Percentiles rank a stretch among this genome's conserved stretches.
phyloP scores from a whole-genome alignment of 768 basidiomycete genomes.

The Dictyophora rubrovolvata region DNA sequence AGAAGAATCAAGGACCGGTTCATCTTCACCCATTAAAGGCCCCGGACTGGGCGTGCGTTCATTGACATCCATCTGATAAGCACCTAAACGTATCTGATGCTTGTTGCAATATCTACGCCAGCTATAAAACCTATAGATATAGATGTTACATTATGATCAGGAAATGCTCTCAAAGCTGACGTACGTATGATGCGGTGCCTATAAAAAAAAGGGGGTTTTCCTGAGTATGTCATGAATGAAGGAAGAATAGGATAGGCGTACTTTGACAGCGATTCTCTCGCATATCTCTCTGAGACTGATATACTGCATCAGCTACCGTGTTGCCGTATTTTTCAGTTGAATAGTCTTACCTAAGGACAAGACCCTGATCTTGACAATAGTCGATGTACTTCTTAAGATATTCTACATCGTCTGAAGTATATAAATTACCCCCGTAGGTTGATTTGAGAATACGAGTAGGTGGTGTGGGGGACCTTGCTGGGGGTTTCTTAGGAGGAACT shows the following conservation, averaged over 20 bases:
- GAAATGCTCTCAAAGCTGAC: constrained; percentile 14
- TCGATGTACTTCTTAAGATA: constrained; percentile 86
- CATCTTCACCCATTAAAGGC: constrained; percentile 3
- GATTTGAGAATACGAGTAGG: constrained; percentile 79
- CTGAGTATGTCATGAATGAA: not conserved
- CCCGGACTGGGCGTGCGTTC: constrained; percentile 10
- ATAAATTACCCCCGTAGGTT: constrained; percentile 81
- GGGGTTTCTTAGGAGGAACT: constrained; percentile 37
- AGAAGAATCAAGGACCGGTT: constrained; percentile 5
- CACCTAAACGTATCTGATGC: constrained; percentile 82
- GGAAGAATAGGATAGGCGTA: constrained; percentile 18
- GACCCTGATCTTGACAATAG: constrained; percentile 80
- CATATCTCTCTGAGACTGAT: constrained; percentile 71
- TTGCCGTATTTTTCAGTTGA: not conserved
- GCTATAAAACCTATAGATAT: constrained; percentile 59
- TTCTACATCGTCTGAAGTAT: constrained; percentile 72
- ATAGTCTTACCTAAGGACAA: constrained; percentile 59
- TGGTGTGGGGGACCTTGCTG: constrained; percentile 74
- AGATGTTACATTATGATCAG: not conserved
- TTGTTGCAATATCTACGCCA: constrained; percentile 91
- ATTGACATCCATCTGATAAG: constrained; percentile 61
- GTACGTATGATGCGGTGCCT: constrained; percentile 88
- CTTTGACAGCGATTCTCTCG: constrained; percentile 78
- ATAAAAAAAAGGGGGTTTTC: constrained; percentile 5
- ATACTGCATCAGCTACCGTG: constrained; percentile 1